Evolutionary conservation across 2,329 filamentous ascomycete species (phyloP), one percentile per base, ranked within the genome.

Genomic region (Pezicula neosporulosa): DNA sequence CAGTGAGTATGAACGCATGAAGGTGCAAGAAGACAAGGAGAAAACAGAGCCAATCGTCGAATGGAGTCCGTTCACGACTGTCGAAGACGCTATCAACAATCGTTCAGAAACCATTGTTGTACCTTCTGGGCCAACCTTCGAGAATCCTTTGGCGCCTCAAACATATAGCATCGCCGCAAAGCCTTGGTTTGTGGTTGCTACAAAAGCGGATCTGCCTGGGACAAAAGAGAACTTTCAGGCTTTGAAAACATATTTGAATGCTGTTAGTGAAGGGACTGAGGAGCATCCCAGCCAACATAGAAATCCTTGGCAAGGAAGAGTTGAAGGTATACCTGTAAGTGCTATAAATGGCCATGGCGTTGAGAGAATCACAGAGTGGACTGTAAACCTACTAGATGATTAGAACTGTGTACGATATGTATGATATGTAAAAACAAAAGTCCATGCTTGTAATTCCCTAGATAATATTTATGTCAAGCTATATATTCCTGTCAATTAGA

Each of bases 101-200:
- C 52, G 54, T n/a, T 51, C 54, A 27, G 63, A 67, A 49, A 66
- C 59, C 2, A 65, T 66, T 30, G 62, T 57, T 30, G 52, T 64
- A 4, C 51, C 53, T 21, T 51, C 51, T 36, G 62, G 53, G 3
- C 58, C 56, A 19, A 59, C 37, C 24, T 59, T 57, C 15, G 58
- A 61, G 15, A 61, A 56, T 47, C 63, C 60, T 4, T 48, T 63
- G 12, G 55, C 50, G 19, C 61, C 63, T 28, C 55, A 57, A 37
- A 38, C 59, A 4, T 57, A 57, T 3, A 61, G 60, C 42, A 95
- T 97, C 58, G 88, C 89, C n/a, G 82, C 82, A 33, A 99, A 99
- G 72, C 92, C 94, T 1, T 99, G 94, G 94, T 94, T 96, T 63
- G 92, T 97, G 5, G 85, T 97, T 41, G 93, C 90, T 1, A 97